Conservation (phyloP, 2,329 filamentous ascomycete species). For the Penicillium sp. region DNA sequence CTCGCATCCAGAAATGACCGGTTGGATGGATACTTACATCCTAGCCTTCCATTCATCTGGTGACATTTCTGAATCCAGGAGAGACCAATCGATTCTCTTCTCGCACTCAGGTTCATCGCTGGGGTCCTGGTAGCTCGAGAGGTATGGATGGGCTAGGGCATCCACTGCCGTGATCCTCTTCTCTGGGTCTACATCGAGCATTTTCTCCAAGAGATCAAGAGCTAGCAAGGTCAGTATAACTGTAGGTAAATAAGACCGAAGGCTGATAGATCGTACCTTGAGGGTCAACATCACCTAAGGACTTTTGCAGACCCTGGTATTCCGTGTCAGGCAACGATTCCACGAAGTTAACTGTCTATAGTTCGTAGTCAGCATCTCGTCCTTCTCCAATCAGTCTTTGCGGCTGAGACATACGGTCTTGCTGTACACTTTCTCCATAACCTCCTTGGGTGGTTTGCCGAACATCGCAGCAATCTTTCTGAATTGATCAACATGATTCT, state of each 20-base stretch:
- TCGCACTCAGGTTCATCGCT: conserved; percentile 90
- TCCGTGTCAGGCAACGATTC: conserved; percentile 3
- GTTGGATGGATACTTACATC: conserved; percentile 57
- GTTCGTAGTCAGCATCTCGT: neutral
- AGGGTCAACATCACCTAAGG: neutral
- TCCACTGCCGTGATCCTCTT: conserved; percentile 83
- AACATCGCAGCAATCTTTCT: conserved; percentile 97
- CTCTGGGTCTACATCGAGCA: conserved; percentile 95
- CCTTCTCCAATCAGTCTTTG: no score
- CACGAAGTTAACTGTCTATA: conserved; percentile 5
- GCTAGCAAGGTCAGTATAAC: conserved; percentile 58
- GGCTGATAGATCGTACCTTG: neutral
- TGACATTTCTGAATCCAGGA: conserved; percentile 92
- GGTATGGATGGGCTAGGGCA: conserved; percentile 83
- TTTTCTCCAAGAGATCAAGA: conserved; percentile 85
- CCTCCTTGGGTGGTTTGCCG: conserved; percentile 91
- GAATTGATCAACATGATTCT: conserved; percentile 98
- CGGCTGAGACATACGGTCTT: conserved; percentile 60
- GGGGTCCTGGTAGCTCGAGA: conserved; percentile 91
- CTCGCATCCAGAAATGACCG: neutral
- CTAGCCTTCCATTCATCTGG: conserved; percentile 99
- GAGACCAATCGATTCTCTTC: conserved; percentile 98
- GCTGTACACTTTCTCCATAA: conserved; percentile 94
- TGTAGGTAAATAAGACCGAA: neutral
- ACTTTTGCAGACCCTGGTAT: neutral